phyloP scores from a whole-genome alignment of 2,329 filamentous ascomycete species.

The Arachnomyces sp. region DNA sequence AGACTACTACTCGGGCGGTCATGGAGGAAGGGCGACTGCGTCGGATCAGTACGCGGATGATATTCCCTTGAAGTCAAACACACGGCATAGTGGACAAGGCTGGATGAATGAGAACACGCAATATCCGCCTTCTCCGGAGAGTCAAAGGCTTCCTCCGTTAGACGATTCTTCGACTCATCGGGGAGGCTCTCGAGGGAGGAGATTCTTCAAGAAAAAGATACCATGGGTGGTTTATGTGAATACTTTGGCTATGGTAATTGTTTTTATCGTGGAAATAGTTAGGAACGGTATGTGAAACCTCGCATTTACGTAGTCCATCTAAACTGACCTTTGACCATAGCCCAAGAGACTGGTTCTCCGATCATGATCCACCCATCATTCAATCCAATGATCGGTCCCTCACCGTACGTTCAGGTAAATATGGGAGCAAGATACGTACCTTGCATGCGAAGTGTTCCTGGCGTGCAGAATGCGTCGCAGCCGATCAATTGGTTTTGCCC shows the following conservation, averaged over 20 bases:
- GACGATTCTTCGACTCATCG: slow-evolving; percentile 12
- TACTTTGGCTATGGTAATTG: slow-evolving; percentile 65
- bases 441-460: slow-evolving; percentile 74
- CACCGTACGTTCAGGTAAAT: slow-evolving; percentile 82
- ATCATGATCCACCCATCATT: slow-evolving; percentile 69
- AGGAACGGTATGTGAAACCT: slow-evolving; percentile 60
- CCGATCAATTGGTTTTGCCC: slow-evolving; percentile 65
- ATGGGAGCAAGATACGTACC: slow-evolving; percentile 91
- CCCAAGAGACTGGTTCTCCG: slow-evolving; percentile 64
- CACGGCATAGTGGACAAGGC: slow-evolving; percentile 16
- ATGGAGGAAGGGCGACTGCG: slow-evolving; percentile 22
- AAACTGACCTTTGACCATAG: slow-evolving; percentile 34
- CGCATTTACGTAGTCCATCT: background rate
- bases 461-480: slow-evolving; percentile 29
- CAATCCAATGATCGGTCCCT: slow-evolving; percentile 96
- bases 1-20: slow-evolving; percentile 19
- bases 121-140: slow-evolving; percentile 50
- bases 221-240: slow-evolving; percentile 80
- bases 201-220: slow-evolving; percentile 51
- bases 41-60: slow-evolving; percentile 36
- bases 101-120: slow-evolving; percentile 39
- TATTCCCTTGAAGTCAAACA: slow-evolving; percentile 32
- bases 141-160: slow-evolving; percentile 30
- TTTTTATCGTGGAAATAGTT: slow-evolving; percentile 84
- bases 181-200: slow-evolving; percentile 35